These are phyloP conservation scores for Austroboletus eburneus DNA, from an alignment of 768 basidiomycete species.

Conservation along the genomic window DNA sequence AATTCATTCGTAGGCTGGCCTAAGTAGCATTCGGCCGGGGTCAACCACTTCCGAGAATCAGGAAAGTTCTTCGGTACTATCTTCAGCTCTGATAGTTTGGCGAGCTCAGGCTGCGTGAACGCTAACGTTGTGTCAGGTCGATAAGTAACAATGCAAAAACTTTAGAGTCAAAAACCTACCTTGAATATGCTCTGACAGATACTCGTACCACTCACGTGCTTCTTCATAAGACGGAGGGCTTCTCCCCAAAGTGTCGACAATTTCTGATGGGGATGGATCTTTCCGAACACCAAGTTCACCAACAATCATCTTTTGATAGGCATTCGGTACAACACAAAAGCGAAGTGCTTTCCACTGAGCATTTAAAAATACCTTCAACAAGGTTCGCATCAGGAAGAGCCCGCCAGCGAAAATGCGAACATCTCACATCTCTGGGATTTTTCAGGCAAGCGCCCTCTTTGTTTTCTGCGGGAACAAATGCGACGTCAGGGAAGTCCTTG, in stretches of 20 bases:
- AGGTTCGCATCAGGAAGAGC: not conserved
- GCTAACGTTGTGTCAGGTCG: constrained; percentile 33
- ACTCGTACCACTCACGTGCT: constrained; percentile 61
- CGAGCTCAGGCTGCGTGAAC: too few species aligned
- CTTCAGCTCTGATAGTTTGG: constrained; percentile 21
- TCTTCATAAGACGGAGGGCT: constrained; percentile 48
- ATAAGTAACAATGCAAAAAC: not conserved
- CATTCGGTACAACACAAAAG: constrained; percentile 58
- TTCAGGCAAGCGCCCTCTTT: not conserved
- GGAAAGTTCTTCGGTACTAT: constrained; percentile 58
- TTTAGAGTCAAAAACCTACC: constrained; percentile 35
- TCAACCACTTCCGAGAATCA: constrained; percentile 36
- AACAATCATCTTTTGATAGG: constrained; percentile 42
- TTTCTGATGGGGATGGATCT: constrained; percentile 55
- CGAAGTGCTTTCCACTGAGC: constrained; percentile 52
- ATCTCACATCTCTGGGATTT: not conserved
- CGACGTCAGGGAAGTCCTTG: constrained; percentile 18
- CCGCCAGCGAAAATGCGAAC: too few species aligned
- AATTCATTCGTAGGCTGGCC: constrained; percentile 42
- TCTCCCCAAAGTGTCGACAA: constrained; percentile 52
- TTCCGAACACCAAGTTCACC: constrained; percentile 60
- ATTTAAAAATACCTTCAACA: constrained; percentile 5
- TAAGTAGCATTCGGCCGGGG: constrained; percentile 67
- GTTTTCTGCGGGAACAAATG: constrained; percentile 1
- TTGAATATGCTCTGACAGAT: constrained; percentile 54